Conservation (phyloP, 31 red algal species). For the Bonnemaisonia californica region DNA sequence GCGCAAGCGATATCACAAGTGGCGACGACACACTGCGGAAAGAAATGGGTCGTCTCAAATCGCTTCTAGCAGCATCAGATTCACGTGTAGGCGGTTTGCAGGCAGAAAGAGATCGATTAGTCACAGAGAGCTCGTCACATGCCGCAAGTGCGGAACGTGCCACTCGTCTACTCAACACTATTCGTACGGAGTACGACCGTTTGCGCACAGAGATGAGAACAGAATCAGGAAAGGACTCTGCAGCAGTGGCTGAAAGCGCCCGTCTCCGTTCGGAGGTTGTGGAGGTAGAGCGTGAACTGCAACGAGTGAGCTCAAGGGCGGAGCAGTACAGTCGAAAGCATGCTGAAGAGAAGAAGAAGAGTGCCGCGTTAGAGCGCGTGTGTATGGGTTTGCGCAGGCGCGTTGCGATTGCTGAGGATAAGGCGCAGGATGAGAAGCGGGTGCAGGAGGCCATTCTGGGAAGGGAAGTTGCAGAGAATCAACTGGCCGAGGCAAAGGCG, state of each 20-base stretch:
- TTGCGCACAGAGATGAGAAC: conserved; percentile 19
- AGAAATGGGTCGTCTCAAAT: conserved; percentile 33
- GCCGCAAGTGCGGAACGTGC: conserved; percentile 31
- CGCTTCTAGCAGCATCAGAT: conserved; percentile 55
- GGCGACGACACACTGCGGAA: conserved; percentile 5
- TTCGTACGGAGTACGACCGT: conserved; percentile 52
- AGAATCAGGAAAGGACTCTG: conserved; percentile 24
- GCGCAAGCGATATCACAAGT: background rate
- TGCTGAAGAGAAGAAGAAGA: conserved; percentile 43
- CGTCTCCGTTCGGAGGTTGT: conserved; percentile 46
- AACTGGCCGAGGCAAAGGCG: conserved; percentile 46
- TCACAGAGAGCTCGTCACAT: conserved; percentile 32
- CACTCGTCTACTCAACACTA: conserved; percentile 35
- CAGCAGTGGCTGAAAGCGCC: conserved; percentile 34
- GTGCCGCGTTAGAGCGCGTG: conserved; percentile 55
- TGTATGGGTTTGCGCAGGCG: conserved; percentile 66
- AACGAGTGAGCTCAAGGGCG: conserved; percentile 28
- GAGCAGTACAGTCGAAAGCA: conserved; percentile 9
- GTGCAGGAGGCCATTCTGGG: conserved; percentile 55
- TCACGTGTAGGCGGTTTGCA: conserved; percentile 35
- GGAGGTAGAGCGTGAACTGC: conserved; percentile 41
- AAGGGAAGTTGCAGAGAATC: conserved; percentile 36
- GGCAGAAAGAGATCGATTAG: conserved; percentile 35
- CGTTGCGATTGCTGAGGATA: conserved; percentile 62
- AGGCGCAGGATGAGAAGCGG: conserved; percentile 35